These are phyloP conservation scores for Triticum dicoccoides DNA, from an alignment of 176 grass and related monocot species.

Conservation along the genomic window DNA sequence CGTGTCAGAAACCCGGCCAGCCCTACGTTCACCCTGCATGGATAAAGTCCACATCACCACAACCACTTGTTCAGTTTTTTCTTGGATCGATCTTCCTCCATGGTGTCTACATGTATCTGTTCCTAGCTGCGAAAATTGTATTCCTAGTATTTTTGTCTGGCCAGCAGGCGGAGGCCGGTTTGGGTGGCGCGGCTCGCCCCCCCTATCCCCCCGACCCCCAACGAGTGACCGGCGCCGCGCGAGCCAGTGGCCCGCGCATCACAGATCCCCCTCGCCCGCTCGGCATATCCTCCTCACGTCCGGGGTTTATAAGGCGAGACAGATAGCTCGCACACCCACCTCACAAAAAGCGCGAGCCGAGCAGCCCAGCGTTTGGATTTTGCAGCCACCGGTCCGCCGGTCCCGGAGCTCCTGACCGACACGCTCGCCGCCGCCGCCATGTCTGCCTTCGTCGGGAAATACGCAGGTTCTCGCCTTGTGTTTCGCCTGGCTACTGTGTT, in stretches of 20 bases:
- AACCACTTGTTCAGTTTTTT: constrained; percentile 10
- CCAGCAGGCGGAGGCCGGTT: neutral
- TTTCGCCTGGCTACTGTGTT: neutral
- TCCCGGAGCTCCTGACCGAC: constrained; percentile 3
- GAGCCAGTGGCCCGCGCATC: constrained; percentile 16
- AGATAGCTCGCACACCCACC: neutral
- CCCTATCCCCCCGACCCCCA: constrained; percentile 41
- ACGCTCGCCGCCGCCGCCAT: constrained; percentile 31
- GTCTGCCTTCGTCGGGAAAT: constrained; percentile 96
- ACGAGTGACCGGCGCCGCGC: constrained; percentile 29
- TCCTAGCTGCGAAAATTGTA: neutral
- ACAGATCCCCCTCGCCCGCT: neutral
- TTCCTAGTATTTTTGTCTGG: constrained; percentile 4
- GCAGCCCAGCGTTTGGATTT: constrained; percentile 48
- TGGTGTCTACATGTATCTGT: neutral
- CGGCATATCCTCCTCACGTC: constrained; percentile 16
- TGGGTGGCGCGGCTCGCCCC: constrained; percentile 30
- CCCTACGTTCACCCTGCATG: constrained; percentile 21
- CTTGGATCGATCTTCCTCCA: no score
- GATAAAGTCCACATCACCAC: constrained; percentile 47
- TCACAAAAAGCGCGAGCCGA: constrained; percentile 23
- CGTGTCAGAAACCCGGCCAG: neutral
- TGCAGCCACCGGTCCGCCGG: constrained; percentile 10
- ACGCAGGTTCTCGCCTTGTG: constrained; percentile 57
- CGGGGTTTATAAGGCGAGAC: constrained; percentile 8